Evolutionary conservation across 805 yeast species (phyloP), one percentile per base, ranked within the genome.

Genomic region (Vanderwaltozyma verrucispora): DNA sequence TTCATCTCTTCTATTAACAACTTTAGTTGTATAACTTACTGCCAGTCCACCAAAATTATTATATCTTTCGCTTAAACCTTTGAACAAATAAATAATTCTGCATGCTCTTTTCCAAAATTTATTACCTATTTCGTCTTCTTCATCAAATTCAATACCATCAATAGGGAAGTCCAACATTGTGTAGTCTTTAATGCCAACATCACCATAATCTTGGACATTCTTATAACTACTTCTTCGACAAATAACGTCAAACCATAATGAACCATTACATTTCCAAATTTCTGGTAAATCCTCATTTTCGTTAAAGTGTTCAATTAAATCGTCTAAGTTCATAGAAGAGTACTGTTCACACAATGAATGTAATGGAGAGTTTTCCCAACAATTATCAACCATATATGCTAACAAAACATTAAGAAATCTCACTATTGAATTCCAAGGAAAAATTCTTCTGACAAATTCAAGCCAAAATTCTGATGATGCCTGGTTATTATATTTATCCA

Each of bases 251-350:
- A 74, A 83, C 89, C 92, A 82, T 30, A 83, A 54, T 0, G 86
- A 72, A 2, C 94, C 94, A 86, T 89, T 81, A 50, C 87, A 77
- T 52, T 77, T 78, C 88, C 88, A 82, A 16, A 77, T 80, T 57
- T 83, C 94, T 30, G 82, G 75, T 35, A 82, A 61, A 31, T 65
- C 71, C 53, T 81, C 89, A 52, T 73, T 69, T 34, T 71, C 65
- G 44, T 74, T 68, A 47, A 75, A 77, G 45, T 69, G 55, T 4
- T 66, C 62, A n/a, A 80, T 44, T 30, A 68, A 56, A 35, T 66
- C 62, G 0, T 65, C 60, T n/a, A 65, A 49, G 21, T 48, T 46
- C 45, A 50, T 44, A 3, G 39, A 28, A 21, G 49, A 46, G 36
- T 54, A 53, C 16, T 44, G 44, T 41, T 43, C 47, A 49, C 49